Base-by-base conservation (phyloP, 73 alveolate genomes). In the Effrenium voratum region DNA sequence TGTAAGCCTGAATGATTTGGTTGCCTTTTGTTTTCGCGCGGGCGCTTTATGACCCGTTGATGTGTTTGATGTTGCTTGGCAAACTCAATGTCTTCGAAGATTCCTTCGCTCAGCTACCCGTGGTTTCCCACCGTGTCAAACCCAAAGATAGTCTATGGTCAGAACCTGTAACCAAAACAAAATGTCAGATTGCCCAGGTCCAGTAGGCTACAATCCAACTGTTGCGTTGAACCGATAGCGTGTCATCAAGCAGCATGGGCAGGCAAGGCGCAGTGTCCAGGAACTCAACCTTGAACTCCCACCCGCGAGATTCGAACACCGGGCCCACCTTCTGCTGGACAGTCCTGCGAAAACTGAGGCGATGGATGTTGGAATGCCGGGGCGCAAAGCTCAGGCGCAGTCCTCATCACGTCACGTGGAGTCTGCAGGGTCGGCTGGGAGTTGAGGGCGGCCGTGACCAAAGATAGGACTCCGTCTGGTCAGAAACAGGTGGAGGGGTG, bases 261-360 rank as follows among this genome's bases (percentile, higher is more conserved):
- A 80, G 88, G 46, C 91, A 79, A 79, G 91, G 2, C 30, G 43
- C 91, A 3, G 91, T 46, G 45, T 79, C 70, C 68, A 80, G 73
- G 32, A 12, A 5, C 91, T 80, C 91, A 15, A 44, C 22, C 16
- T 49, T 47, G 34, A 80, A 80, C 50, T 0, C 73, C 91, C 45
- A 32, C 15, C 91, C 91, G 13, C 73, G 47, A 19, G 45, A 46
- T 46, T 43, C 47, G 34, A 80, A 80, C 50, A 80, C 34, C 8
- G 91, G 91, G 0, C 72, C 16, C 91, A 80, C 47, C 22, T 72
- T 44, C 2, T 80, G 34, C 15, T 6, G 30, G 73, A 80, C 45
- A 13, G 91, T 80, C 91, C 91, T 80, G 45, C 60, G 19, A 45
- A 28, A 28, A 28, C 79, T 24, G 40, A 28, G 10, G 79, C 16